Conservation (phyloP, 2,329 filamentous ascomycete species). For the Aureobasidium sp. region DNA sequence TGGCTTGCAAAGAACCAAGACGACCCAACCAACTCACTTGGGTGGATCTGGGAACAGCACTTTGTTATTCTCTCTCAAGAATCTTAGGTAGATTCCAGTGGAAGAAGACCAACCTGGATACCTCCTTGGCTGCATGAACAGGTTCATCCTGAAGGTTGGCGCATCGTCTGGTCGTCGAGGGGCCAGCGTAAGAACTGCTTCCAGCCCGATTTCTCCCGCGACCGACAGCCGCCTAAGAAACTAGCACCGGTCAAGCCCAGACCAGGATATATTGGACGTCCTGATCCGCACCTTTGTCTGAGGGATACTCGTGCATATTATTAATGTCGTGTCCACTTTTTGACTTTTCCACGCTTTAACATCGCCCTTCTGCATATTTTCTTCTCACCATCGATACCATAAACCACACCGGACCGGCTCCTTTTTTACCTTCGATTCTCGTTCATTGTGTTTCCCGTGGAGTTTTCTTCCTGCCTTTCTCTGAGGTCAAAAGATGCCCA, state of each 20-base stretch:
- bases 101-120: not conserved
- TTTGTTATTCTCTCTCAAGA: slow-evolving; percentile 43
- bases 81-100: slow-evolving; percentile 5
- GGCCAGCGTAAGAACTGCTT: not conserved
- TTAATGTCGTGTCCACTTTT: not conserved
- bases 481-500: not conserved
- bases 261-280: slow-evolving; percentile 2
- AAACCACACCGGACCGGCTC: slow-evolving; percentile 1
- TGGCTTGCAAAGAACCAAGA: slow-evolving; percentile 98
- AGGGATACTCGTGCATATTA: not conserved
- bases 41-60: slow-evolving; percentile 99
- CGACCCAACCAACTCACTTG: slow-evolving; percentile 66
- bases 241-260: not conserved
- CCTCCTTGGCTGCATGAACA: not conserved
- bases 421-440: not conserved
- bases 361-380: not conserved
- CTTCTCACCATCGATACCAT: not conserved
- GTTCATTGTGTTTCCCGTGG: not conserved
- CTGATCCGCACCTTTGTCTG: not conserved
- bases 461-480: not conserved
- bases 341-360: not conserved
- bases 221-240: not conserved
- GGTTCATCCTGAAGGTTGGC: not conserved
- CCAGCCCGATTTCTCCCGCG: not conserved
- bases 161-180: not conserved